A percentile compares a stretch with the other conserved stretches of the same genome.
These are phyloP conservation scores for Circinella umbellata DNA, from an alignment of 371 early-diverging fungal species.

Conservation along the genomic window DNA sequence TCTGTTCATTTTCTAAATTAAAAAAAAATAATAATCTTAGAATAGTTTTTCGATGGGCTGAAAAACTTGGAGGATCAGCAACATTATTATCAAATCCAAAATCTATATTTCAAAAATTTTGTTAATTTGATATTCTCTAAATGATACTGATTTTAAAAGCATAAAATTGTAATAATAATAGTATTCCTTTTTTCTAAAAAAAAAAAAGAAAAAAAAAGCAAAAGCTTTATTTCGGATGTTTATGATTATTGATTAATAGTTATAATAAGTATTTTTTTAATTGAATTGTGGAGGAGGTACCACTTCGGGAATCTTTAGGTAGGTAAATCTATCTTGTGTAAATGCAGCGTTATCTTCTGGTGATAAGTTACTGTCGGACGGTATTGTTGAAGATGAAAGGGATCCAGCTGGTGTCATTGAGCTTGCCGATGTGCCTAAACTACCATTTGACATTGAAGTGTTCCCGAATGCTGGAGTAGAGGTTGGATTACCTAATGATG, in stretches of 20 bases:
- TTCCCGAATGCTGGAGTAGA: constrained; percentile 28
- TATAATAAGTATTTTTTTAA: constrained; percentile 11
- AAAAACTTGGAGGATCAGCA: constrained; percentile 40
- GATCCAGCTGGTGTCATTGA: constrained; percentile 2
- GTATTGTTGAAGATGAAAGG: not conserved
- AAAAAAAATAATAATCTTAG: constrained; percentile 62
- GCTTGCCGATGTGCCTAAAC: not conserved
- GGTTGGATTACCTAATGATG: constrained; percentile 15
- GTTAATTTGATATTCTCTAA: too few relatives aligned
- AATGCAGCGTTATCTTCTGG: constrained; percentile 38
- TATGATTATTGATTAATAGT: too few relatives aligned
- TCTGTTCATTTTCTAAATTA: constrained; percentile 41
- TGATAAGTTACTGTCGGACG: not conserved
- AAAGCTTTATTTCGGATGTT: not conserved
- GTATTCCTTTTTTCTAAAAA: not conserved
- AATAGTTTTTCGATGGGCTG: constrained; percentile 62
- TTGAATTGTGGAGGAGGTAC: constrained; percentile 55
- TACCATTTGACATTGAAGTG: constrained; percentile 17
- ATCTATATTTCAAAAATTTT: constrained; percentile 3
- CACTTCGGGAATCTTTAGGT: constrained; percentile 49
- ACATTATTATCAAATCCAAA: constrained; percentile 44
- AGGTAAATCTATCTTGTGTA: constrained; percentile 40
- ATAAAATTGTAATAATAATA: constrained; percentile 1
- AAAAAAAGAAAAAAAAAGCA: constrained; percentile 1
- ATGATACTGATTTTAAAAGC: too few relatives aligned